phyloP scores from a whole-genome alignment of 2,329 filamentous ascomycete species.

The Grosmannia clavigera region DNA sequence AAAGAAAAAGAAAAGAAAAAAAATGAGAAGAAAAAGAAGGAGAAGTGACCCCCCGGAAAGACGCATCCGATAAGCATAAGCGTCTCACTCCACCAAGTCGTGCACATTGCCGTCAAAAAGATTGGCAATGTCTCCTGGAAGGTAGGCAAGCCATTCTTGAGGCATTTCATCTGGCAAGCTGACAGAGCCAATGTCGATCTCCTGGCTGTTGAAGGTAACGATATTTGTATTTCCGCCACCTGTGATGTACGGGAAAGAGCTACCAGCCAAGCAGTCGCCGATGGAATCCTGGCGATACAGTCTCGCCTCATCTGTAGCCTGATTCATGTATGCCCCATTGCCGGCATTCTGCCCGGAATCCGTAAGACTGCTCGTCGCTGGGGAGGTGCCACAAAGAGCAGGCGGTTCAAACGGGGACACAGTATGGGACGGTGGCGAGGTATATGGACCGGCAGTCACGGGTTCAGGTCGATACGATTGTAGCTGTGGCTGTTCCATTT shows the following conservation, averaged over 20 bases:
- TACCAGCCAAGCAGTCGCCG: slow-evolving; percentile 16
- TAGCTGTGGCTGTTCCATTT: background rate
- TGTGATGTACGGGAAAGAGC: slow-evolving; percentile 21
- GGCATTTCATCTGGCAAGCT: slow-evolving; percentile 51
- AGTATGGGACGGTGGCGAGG: slow-evolving; percentile 19
- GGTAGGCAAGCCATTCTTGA: slow-evolving; percentile 59
- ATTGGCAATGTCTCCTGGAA: slow-evolving; percentile 52
- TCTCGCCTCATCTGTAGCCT: background rate
- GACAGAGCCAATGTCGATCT: slow-evolving; percentile 60
- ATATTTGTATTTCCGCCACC: slow-evolving; percentile 24
- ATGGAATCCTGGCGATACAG: slow-evolving; percentile 13
- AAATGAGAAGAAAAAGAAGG: background rate
- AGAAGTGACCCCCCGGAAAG: background rate
- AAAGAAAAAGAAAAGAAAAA: no score
- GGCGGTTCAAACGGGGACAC: slow-evolving; percentile 18
- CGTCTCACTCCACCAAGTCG: background rate
- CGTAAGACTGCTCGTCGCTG: slow-evolving; percentile 17
- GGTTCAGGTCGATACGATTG: background rate
- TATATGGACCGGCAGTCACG: slow-evolving; percentile 11
- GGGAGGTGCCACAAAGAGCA: slow-evolving; percentile 17
- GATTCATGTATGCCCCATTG: background rate
- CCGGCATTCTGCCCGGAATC: background rate
- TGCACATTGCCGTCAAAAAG: slow-evolving; percentile 30
- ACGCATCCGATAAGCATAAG: no score
- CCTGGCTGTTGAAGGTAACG: slow-evolving; percentile 65